Evolutionary conservation across 345 rosid genomes (phyloP).

Genomic region (Diplotaxis tenuifolia): DNA sequence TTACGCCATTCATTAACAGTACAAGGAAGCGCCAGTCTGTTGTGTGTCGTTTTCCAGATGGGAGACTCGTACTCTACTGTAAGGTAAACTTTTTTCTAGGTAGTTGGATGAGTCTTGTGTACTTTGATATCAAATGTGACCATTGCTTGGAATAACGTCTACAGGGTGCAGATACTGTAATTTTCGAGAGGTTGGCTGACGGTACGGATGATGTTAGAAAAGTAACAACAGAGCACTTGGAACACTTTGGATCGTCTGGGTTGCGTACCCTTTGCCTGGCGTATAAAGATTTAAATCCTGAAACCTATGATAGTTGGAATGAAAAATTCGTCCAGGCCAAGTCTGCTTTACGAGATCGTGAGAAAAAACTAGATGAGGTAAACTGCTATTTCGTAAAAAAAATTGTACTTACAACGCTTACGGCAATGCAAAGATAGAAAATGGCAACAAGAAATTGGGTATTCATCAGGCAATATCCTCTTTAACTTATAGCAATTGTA

Average conservation of each 20-base stretch:
- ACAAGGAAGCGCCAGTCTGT: slow-evolving; percentile 99
- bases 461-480: not conserved
- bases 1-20: slow-evolving; percentile 42
- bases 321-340: slow-evolving; percentile 96
- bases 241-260: slow-evolving; percentile 91
- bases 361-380: slow-evolving; percentile 92
- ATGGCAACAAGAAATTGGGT: no score
- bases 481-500: not conserved
- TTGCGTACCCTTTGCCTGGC: slow-evolving; percentile 98
- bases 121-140: slow-evolving; percentile 30
- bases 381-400: not conserved
- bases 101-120: slow-evolving; percentile 4
- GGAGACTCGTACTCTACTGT: slow-evolving; percentile 90
- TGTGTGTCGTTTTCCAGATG: slow-evolving; percentile 90
- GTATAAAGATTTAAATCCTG: slow-evolving; percentile 69
- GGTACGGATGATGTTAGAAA: slow-evolving; percentile 66
- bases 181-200: slow-evolving; percentile 75
- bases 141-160: slow-evolving; percentile 30
- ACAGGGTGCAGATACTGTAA: slow-evolving; percentile 97
- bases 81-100: slow-evolving; percentile 56
- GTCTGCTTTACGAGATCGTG: slow-evolving; percentile 91
- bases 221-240: slow-evolving; percentile 75
- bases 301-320: slow-evolving; percentile 87
- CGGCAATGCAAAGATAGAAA: not conserved
- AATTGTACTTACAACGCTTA: no score